Evolutionary conservation across 805 yeast species (phyloP).

Genomic region (Starmerella scarabaei): DNA sequence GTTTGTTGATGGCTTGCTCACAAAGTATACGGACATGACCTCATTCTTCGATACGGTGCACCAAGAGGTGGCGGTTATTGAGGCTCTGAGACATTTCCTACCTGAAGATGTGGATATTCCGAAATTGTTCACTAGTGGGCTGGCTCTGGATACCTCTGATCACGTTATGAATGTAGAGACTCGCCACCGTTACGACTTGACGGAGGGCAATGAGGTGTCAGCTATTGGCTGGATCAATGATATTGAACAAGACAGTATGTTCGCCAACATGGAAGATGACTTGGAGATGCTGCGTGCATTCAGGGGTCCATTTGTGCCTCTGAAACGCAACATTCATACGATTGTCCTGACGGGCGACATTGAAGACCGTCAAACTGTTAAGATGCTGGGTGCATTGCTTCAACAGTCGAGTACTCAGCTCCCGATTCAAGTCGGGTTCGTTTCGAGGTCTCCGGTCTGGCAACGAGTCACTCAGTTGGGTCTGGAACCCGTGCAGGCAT

Average conservation of each 20-base stretch:
- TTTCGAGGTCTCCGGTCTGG: slow-evolving; percentile 40
- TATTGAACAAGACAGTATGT: slow-evolving; percentile 48
- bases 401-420: slow-evolving; percentile 35
- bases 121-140: slow-evolving; percentile 13
- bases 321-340: slow-evolving; percentile 63
- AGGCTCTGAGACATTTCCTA: slow-evolving; percentile 25
- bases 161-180: not conserved
- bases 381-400: slow-evolving; percentile 30
- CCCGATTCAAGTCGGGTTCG: slow-evolving; percentile 70
- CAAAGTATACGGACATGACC: slow-evolving; percentile 29
- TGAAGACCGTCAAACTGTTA: slow-evolving; percentile 39
- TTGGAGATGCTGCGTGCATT: slow-evolving; percentile 32
- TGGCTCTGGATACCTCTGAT: slow-evolving; percentile 12
- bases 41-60: slow-evolving; percentile 29
- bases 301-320: slow-evolving; percentile 54
- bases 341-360: slow-evolving; percentile 56
- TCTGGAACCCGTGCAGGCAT: slow-evolving; percentile 17
- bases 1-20: slow-evolving; percentile 51
- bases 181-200: slow-evolving; percentile 26
- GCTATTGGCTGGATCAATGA: slow-evolving; percentile 64
- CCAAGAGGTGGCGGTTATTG: slow-evolving; percentile 27
- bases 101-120: slow-evolving; percentile 28
- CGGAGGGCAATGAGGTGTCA: slow-evolving; percentile 7
- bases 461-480: slow-evolving; percentile 16
- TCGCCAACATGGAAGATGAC: slow-evolving; percentile 34